These are phyloP conservation scores for Pterulicium gracile DNA, from an alignment of 1,284 basidiomycete genomes.

Conservation along the genomic window DNA sequence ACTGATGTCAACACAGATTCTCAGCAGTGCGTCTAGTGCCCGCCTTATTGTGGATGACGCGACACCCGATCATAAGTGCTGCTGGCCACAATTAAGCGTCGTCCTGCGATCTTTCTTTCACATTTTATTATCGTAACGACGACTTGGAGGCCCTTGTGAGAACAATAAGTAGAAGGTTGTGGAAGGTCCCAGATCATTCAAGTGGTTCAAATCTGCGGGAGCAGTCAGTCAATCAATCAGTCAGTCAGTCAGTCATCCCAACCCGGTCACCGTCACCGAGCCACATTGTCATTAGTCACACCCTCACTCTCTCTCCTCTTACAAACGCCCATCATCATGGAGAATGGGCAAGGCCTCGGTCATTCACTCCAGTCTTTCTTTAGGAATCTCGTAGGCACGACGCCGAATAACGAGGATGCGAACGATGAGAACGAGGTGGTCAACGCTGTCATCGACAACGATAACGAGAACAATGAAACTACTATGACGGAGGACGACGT, in stretches of 20 bases:
- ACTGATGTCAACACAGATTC: no score
- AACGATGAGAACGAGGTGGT: background rate
- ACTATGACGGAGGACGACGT: background rate
- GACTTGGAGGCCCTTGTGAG: no score
- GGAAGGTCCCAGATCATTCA: background rate
- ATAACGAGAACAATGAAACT: background rate
- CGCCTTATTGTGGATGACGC: no score
- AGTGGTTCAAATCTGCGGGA: background rate
- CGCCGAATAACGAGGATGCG: background rate
- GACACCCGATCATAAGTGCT: no score
- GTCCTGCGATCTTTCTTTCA: no score
- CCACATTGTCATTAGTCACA: constrained; percentile 1
- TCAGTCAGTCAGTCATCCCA: no score
- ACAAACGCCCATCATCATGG: background rate
- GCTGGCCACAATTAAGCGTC: no score
- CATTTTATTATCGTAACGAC: no score
- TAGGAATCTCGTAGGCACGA: background rate
- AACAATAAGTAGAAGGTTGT: constrained; percentile 1
- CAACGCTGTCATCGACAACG: background rate
- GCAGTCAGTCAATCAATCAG: background rate
- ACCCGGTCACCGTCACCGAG: no score
- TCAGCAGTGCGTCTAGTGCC: no score
- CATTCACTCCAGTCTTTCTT: background rate
- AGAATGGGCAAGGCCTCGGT: background rate
- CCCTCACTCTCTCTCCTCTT: background rate